Evolutionary conservation across 306 rosid genomes (phyloP).

Genomic region (Sindora glabra): DNA sequence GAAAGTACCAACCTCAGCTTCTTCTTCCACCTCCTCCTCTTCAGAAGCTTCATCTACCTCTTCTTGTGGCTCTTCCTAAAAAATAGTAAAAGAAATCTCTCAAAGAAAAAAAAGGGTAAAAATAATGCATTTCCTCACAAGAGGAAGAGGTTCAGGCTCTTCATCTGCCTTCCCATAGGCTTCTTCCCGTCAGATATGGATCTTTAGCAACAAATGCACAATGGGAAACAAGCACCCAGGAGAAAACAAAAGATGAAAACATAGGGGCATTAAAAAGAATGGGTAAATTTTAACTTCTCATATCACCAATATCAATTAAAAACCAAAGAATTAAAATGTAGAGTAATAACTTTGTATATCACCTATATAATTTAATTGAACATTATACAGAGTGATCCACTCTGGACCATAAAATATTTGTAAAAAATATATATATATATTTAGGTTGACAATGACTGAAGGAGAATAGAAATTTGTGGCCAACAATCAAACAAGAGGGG

Average conservation of each 20-base stretch:
- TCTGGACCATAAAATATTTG: neutral
- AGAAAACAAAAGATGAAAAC: neutral
- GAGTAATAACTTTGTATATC: neutral
- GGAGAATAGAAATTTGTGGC: neutral
- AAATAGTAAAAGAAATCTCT: neutral
- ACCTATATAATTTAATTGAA: neutral
- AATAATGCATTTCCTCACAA: neutral
- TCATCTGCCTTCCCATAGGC: slow-evolving; percentile 8
- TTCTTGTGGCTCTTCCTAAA: slow-evolving; percentile 32
- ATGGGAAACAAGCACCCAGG: neutral
- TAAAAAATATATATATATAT: neutral
- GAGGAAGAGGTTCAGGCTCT: neutral
- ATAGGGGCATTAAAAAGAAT: too few relatives aligned
- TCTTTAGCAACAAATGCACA: neutral
- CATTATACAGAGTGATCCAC: neutral
- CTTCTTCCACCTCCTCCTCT: slow-evolving; percentile 38
- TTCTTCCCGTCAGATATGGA: slow-evolving; percentile 26
- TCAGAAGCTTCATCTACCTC: slow-evolving; percentile 28
- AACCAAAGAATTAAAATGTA: neutral
- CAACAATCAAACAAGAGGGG: neutral
- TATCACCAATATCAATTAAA: neutral
- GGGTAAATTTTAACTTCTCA: neutral
- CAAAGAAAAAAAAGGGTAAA: neutral
- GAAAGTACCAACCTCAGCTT: slow-evolving; percentile 26
- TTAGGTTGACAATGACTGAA: neutral